Evolutionary conservation across 1,284 basidiomycete genomes (phyloP).

Genomic region (Heliocybe sulcata): DNA sequence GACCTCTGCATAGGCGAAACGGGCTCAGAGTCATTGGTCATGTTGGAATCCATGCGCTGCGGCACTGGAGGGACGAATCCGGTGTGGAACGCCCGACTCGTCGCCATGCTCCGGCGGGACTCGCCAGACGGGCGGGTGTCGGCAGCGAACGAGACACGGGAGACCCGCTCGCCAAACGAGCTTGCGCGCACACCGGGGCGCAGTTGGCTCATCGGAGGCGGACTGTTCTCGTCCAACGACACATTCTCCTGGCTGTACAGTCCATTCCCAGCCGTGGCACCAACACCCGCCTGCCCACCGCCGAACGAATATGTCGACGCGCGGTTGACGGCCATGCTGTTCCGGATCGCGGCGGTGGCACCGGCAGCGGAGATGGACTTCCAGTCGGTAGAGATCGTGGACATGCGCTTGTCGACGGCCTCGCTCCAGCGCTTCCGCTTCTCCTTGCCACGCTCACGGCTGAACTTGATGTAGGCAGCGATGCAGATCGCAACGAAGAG

Average conservation of each 20-base stretch:
- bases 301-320: conserved; percentile 51
- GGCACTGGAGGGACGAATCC: conserved; percentile 50
- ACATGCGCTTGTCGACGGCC: conserved; percentile 77
- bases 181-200: conserved; percentile 37
- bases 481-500: conserved; percentile 41
- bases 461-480: conserved; percentile 49
- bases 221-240: conserved; percentile 15
- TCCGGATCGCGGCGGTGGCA: conserved; percentile 65
- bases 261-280: conserved; percentile 27
- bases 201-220: conserved; percentile 42
- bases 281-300: conserved; percentile 35
- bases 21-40: conserved; percentile 20
- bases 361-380: conserved; percentile 66
- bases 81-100: conserved; percentile 51
- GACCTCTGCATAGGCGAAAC: conserved; percentile 62
- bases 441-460: conserved; percentile 47
- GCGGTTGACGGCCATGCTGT: conserved; percentile 54
- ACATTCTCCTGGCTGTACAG: conserved; percentile 16
- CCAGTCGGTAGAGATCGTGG: conserved; percentile 72
- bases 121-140: conserved; percentile 58
- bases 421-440: conserved; percentile 66
- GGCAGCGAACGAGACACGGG: conserved; percentile 66
- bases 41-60: conserved; percentile 28
- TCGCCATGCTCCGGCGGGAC: conserved; percentile 33
- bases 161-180: conserved; percentile 33